A percentile compares a stretch with the other conserved stretches of the same genome.
phyloP scores from a whole-genome alignment of 805 yeast species.

The Spathaspora boniae region DNA sequence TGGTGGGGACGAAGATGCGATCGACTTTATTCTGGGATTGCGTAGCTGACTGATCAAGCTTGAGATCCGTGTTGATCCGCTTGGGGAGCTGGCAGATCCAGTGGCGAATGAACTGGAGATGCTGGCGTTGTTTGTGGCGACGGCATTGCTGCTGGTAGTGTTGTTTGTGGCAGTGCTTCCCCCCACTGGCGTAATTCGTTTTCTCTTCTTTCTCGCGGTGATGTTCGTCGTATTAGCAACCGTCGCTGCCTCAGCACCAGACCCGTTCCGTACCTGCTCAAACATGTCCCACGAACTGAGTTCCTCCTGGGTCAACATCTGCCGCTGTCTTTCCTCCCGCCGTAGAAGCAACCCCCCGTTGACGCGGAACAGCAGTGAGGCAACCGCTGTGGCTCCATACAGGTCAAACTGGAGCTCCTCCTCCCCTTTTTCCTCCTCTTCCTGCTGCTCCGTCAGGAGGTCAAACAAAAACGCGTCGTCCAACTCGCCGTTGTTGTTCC shows the following conservation, averaged over 20 bases:
- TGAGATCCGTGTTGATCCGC: constrained; percentile 15
- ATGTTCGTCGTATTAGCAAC: too few species aligned
- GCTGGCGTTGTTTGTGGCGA: constrained; percentile 9
- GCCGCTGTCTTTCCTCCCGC: constrained; percentile 27
- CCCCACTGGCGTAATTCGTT: constrained; percentile 6
- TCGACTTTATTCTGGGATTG: constrained; percentile 4
- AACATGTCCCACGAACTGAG: constrained; percentile 34
- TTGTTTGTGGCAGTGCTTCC: neutral
- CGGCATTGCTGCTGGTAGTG: neutral
- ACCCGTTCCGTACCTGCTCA: constrained; percentile 25
- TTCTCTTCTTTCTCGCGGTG: constrained; percentile 15
- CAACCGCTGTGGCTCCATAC: neutral
- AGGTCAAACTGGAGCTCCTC: too few species aligned
- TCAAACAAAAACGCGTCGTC: constrained; percentile 28
- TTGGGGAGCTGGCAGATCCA: neutral
- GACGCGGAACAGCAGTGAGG: too few species aligned
- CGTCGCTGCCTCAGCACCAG: too few species aligned
- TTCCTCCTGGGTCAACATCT: constrained; percentile 32
- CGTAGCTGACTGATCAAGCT: constrained; percentile 21
- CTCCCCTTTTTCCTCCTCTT: constrained; percentile 4
- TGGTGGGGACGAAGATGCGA: neutral
- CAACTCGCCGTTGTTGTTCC: constrained; percentile 27
- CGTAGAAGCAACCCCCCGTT: constrained; percentile 40
- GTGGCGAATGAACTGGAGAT: neutral
- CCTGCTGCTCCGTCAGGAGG: too few species aligned